phyloP scores from a whole-genome alignment of 2,329 filamentous ascomycete species.

The Triangularia setosa region DNA sequence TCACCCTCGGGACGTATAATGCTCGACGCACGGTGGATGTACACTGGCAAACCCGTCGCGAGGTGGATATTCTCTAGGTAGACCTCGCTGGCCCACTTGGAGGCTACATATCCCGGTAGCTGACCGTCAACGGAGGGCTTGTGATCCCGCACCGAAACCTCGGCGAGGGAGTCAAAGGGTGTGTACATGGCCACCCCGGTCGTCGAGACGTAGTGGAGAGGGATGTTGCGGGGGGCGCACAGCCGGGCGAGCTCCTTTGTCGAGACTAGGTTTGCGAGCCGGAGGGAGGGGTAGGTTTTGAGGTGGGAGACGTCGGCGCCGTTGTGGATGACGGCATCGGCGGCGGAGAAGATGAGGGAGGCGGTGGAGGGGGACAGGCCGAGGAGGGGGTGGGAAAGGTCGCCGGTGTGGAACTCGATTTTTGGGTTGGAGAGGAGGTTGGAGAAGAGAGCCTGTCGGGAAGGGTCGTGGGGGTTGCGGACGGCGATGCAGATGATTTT shows the following conservation, averaged over 20 bases:
- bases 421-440: not conserved
- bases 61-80: not conserved
- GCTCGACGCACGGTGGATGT: not conserved
- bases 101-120: not conserved
- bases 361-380: too few species aligned
- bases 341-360: not conserved
- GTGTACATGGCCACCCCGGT: not conserved
- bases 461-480: slow-evolving; percentile 7
- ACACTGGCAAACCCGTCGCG: not conserved
- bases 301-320: slow-evolving; percentile 4
- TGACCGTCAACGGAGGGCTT: not conserved
- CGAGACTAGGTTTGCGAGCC: not conserved
- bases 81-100: not conserved
- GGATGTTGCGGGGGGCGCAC: not conserved
- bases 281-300: slow-evolving; percentile 1
- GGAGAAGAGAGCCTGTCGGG: too few species aligned
- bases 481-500: slow-evolving; percentile 44
- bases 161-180: too few species aligned
- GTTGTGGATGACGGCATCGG: slow-evolving; percentile 6
- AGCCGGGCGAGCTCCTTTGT: not conserved
- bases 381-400: not conserved
- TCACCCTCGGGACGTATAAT: too few species aligned
- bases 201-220: not conserved
- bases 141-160: not conserved
- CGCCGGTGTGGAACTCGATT: not conserved